These are phyloP conservation scores for Rhodotorula sp. DNA, from an alignment of 1,284 basidiomycete species.

Conservation along the genomic window DNA sequence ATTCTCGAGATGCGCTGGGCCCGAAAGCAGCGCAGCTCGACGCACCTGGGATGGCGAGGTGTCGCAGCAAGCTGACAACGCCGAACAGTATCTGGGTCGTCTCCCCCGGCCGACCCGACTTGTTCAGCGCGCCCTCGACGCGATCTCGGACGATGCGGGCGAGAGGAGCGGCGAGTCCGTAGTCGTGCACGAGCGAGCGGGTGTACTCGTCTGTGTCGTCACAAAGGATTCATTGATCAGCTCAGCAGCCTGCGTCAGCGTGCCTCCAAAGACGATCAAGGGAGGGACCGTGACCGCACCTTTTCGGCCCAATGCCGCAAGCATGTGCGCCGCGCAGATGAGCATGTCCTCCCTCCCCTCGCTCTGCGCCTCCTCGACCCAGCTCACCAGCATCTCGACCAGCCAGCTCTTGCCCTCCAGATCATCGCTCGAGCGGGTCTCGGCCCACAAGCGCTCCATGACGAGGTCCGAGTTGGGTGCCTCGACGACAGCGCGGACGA, in stretches of 20 bases:
- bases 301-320: conserved; percentile 73
- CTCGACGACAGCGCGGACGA: conserved; percentile 81
- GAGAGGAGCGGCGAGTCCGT: conserved; percentile 33
- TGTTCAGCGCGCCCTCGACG: not conserved
- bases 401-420: conserved; percentile 64
- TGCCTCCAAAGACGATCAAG: no score
- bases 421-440: conserved; percentile 54
- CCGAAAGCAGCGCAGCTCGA: not conserved
- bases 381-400: conserved; percentile 69
- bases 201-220: conserved; percentile 63
- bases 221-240: conserved; percentile 1
- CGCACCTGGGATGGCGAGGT: conserved; percentile 68
- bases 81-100: conserved; percentile 46
- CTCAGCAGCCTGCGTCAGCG: no score
- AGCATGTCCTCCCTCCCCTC: conserved; percentile 68
- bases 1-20: not conserved
- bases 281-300: conserved; percentile 21
- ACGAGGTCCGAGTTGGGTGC: conserved; percentile 79
- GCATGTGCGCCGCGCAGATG: conserved; percentile 75
- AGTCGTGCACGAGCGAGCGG: conserved; percentile 57
- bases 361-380: conserved; percentile 61
- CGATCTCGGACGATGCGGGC: conserved; percentile 23
- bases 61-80: conserved; percentile 72
- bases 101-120: conserved; percentile 32
- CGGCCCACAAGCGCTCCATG: conserved; percentile 62